phyloP scores from a whole-genome alignment of 2,329 filamentous ascomycete genomes.

The Fusarium gaditjirri region DNA sequence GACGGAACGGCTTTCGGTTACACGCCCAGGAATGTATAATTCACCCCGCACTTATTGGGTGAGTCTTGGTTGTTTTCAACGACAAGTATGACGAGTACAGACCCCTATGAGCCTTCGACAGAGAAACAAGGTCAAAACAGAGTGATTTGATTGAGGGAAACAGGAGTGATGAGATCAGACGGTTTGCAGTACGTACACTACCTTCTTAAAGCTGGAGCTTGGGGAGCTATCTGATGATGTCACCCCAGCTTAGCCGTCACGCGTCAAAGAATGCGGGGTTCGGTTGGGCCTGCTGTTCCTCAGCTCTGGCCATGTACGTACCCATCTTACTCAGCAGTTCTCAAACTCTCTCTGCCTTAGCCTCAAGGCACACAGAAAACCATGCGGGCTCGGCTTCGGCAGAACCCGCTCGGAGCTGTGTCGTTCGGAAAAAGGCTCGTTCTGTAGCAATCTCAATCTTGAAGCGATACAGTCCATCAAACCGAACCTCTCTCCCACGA shows the following conservation, averaged over 20 bases:
- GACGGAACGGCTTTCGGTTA: slow-evolving; percentile 46
- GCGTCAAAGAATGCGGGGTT: slow-evolving; percentile 43
- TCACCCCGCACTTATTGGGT: slow-evolving; percentile 44
- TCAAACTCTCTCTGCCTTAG: slow-evolving; percentile 2
- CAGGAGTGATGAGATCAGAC: slow-evolving; percentile 15
- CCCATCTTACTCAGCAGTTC: slow-evolving; percentile 14
- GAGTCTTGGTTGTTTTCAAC: slow-evolving; percentile 20
- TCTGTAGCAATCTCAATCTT: slow-evolving; percentile 49
- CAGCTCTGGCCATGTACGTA: slow-evolving; percentile 23
- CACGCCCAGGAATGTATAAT: slow-evolving; percentile 33
- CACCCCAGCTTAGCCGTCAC: slow-evolving; percentile 38
- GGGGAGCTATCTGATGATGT: slow-evolving; percentile 44
- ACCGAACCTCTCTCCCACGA: slow-evolving; percentile 51
- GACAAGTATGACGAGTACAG: slow-evolving; percentile 21
- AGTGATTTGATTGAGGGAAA: slow-evolving; percentile 34
- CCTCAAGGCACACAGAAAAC: slow-evolving; percentile 44
- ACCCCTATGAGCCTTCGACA: not conserved
- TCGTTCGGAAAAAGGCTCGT: slow-evolving; percentile 55
- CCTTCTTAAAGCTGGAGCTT: slow-evolving; percentile 46
- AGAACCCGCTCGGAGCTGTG: slow-evolving; percentile 50
- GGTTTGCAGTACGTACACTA: slow-evolving; percentile 42
- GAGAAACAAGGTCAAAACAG: slow-evolving; percentile 33
- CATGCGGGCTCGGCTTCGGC: slow-evolving; percentile 48
- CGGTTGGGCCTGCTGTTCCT: slow-evolving; percentile 36
- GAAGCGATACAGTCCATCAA: slow-evolving; percentile 46